Evolutionary conservation across 306 rosid species (phyloP), one percentile per base, ranked within the genome.

Genomic region (Castanospermum australe): DNA sequence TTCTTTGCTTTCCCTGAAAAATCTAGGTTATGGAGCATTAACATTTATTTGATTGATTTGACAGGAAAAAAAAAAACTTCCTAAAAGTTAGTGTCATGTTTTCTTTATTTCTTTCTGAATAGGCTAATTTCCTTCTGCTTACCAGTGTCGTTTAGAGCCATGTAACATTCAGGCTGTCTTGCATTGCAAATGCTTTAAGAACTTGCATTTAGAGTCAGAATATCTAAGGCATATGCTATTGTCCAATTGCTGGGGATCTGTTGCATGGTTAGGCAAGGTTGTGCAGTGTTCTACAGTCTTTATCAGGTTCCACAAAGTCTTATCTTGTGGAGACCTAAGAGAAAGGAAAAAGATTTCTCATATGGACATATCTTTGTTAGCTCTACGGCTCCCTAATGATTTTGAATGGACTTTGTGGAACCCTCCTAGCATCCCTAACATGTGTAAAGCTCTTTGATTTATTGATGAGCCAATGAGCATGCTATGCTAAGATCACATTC

Each of bases 381-480:
- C 0, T 69, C 83, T 65, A 71, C 83, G 52, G 62, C 13, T 25
- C 0, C 1, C 52, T 10, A 54, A 73, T 32, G 72, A 71, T 65
- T 45, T 42, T 76, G 81, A 71, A 66, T 64, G 71, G 68, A 75
- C 73, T 78, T 67, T 72, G 42, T 51, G 41, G 8, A 55, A 33
- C 66, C 30, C n/a, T 62, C 42, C 14, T 50, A 71, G 75, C 77
- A 18, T 54, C 30, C 74, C 17, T 0, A 28, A 20, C 32, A 24
- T 71, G 42, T 77, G 55, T 47, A 57, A 57, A 66, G 55, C 63
- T 52, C 47, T 4, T 66, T 79, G 79, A 51, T 51, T 25, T 52
- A 64, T 4, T 61, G 76, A 61, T 25, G 77, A 82, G 63, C 82
- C 84, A 75, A 79, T 82, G 48, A 78, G 73, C 73, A 81, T 45